A percentile compares a stretch with the other conserved stretches of the same genome.
phyloP scores from a whole-genome alignment of 805 yeast genomes.

The Ogataea zsoltii region DNA sequence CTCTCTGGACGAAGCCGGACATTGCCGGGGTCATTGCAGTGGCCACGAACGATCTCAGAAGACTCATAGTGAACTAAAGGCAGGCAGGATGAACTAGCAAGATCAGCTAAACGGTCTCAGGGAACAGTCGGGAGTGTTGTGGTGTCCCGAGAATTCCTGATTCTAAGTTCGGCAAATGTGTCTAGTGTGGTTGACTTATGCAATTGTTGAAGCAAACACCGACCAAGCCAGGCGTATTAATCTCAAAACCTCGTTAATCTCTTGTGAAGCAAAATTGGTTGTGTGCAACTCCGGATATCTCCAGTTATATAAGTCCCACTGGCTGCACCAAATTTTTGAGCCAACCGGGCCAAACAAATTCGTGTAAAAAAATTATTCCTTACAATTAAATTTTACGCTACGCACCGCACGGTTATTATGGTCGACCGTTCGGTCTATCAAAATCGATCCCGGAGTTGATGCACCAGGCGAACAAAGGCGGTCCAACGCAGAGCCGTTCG shows the following conservation, averaged over 20 bases:
- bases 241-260: no score
- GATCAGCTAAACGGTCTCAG: no score
- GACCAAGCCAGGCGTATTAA: no score
- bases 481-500: conserved; percentile 3
- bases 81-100: no score
- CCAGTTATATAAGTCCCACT: neutral
- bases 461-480: neutral
- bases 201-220: no score
- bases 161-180: no score
- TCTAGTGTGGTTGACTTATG: neutral
- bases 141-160: neutral
- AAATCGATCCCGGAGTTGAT: conserved; percentile 7
- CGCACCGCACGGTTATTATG: conserved; percentile 1
- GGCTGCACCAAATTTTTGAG: conserved; percentile 6
- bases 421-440: conserved; percentile 3
- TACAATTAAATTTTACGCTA: neutral
- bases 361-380: conserved; percentile 4
- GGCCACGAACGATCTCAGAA: conserved; percentile 1
- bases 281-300: neutral
- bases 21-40: no score
- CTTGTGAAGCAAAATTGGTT: neutral
- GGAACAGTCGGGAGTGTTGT: neutral
- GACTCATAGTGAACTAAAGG: neutral
- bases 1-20: neutral
- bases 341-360: conserved; percentile 7